Conservation (phyloP, 345 rosid species). For the Acer campestre region DNA sequence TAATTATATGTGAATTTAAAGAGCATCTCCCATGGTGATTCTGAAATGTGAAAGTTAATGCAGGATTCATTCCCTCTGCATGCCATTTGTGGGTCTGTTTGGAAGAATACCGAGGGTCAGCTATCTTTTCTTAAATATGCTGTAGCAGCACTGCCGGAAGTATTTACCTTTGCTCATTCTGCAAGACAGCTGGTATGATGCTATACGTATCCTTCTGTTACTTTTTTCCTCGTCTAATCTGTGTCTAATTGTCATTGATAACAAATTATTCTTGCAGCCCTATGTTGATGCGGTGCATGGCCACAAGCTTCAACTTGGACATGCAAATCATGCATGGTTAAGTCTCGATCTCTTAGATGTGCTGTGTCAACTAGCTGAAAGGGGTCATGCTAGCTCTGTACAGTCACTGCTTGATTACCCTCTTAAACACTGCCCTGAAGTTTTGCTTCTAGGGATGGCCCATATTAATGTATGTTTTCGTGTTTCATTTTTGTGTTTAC, state of each 20-base stretch:
- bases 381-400: conserved; percentile 71
- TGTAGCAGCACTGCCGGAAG: conserved; percentile 74
- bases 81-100: conserved; percentile 72
- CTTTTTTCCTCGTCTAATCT: conserved; percentile 14
- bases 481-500: not conserved
- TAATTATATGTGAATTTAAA: not conserved
- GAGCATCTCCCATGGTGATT: not conserved
- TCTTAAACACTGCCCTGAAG: conserved; percentile 81
- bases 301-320: conserved; percentile 68
- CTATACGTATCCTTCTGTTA: conserved; percentile 9
- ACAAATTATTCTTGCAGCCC: conserved; percentile 47
- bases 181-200: conserved; percentile 79
- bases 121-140: conserved; percentile 87
- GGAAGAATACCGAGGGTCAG: conserved; percentile 92
- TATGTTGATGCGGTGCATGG: conserved; percentile 67
- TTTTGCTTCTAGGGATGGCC: conserved; percentile 85
- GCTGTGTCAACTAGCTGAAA: conserved; percentile 89
- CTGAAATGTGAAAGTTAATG: conserved; percentile 23
- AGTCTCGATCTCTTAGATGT: conserved; percentile 87
- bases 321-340: conserved; percentile 83
- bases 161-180: conserved; percentile 86
- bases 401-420: conserved; percentile 76
- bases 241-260: conserved; percentile 21
- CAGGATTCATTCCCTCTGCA: conserved; percentile 95
- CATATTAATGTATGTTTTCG: conserved; percentile 61